phyloP scores from a whole-genome alignment of 1,284 basidiomycete species.

The Sanghuangporus weigelae region DNA sequence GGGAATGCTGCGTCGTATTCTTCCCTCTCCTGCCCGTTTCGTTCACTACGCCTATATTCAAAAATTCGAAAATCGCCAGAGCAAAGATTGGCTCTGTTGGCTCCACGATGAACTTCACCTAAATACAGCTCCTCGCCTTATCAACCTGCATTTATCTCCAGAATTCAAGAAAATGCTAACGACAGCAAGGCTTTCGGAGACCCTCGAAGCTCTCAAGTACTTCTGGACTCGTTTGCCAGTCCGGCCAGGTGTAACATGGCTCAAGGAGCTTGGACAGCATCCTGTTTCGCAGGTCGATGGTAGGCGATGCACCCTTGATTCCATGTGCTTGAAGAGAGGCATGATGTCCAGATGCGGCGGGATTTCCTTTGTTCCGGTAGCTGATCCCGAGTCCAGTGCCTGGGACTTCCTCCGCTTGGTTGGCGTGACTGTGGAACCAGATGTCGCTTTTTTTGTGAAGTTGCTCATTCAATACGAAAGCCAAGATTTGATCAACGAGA shows the following conservation, averaged over 20 bases:
- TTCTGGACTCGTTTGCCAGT: background rate
- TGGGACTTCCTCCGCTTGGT: constrained; percentile 19
- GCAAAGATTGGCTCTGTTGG: background rate
- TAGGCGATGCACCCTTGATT: background rate
- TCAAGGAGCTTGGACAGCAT: background rate
- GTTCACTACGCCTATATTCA: background rate
- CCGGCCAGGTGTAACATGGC: background rate
- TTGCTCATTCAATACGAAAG: constrained; percentile 15
- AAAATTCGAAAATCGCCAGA: background rate
- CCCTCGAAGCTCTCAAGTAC: background rate
- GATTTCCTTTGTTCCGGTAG: constrained; percentile 19
- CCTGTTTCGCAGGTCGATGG: background rate
- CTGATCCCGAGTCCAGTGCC: constrained; percentile 9
- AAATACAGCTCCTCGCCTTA: background rate
- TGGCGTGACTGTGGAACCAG: constrained; percentile 17
- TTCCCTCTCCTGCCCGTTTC: background rate
- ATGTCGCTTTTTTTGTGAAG: constrained; percentile 17
- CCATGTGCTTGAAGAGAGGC: background rate
- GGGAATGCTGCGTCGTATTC: background rate
- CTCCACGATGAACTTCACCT: background rate
- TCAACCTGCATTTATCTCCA: background rate
- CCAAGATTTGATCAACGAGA: constrained; percentile 5
- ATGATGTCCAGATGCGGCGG: background rate
- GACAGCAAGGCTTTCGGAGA: background rate
- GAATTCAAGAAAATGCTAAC: background rate